Conservation (phyloP, 1,139 yeast species). For the Taphrina wiesneri region DNA sequence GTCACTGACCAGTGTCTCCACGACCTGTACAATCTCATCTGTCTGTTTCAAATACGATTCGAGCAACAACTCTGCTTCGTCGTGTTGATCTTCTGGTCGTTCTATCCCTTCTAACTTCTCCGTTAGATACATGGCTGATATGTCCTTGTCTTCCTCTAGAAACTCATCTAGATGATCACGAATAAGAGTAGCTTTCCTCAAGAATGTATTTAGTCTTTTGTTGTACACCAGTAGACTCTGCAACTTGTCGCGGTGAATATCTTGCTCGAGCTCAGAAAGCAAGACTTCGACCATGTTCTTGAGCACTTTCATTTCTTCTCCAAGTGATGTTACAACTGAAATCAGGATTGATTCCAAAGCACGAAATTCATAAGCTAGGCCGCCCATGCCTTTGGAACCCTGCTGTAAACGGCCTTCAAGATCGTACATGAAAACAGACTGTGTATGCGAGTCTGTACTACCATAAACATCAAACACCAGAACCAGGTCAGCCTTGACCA, state of each 20-base stretch:
- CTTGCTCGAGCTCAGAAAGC: slow-evolving; percentile 76
- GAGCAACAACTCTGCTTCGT: slow-evolving; percentile 83
- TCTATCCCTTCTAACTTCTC: slow-evolving; percentile 48
- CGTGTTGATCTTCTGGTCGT: slow-evolving; percentile 46
- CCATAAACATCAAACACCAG: slow-evolving; percentile 76
- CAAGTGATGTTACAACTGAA: slow-evolving; percentile 77
- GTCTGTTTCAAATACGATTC: slow-evolving; percentile 94
- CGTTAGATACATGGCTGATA: slow-evolving; percentile 79
- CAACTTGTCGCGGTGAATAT: slow-evolving; percentile 78
- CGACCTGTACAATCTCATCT: slow-evolving; percentile 94
- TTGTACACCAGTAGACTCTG: slow-evolving; percentile 77
- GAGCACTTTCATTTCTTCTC: slow-evolving; percentile 80
- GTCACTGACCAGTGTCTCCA: slow-evolving; percentile 78
- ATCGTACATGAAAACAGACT: slow-evolving; percentile 83
- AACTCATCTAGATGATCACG: slow-evolving; percentile 84
- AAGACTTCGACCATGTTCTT: slow-evolving; percentile 72
- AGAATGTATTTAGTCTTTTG: slow-evolving; percentile 75
- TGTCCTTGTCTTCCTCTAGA: slow-evolving; percentile 79
- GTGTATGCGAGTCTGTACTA: slow-evolving; percentile 59
- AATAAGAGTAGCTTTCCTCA: slow-evolving; percentile 79
- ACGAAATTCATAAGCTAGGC: slow-evolving; percentile 69
- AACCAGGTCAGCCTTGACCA: slow-evolving; percentile 76
- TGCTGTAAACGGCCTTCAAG: slow-evolving; percentile 72
- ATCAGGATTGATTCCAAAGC: slow-evolving; percentile 87
- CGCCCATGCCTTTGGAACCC: slow-evolving; percentile 47